A percentile compares a stretch with the other conserved stretches of the same genome.
Conservation (phyloP, 805 yeast species). For the Myxozyma neglecta region DNA sequence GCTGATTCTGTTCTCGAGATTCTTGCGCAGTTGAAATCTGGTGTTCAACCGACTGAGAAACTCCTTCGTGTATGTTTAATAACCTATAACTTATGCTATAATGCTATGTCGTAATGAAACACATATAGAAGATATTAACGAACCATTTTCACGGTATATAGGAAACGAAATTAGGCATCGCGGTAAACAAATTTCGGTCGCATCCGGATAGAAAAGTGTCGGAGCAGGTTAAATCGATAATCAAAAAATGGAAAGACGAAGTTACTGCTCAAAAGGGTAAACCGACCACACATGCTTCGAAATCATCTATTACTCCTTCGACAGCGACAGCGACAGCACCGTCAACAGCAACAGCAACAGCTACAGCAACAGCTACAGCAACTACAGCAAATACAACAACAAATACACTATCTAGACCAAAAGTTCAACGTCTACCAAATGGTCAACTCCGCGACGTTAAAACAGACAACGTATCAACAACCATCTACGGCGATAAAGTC, state of each 20-base stretch:
- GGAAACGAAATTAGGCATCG: conserved; percentile 96
- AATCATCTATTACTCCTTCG: not conserved
- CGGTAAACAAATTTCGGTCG: conserved; percentile 83
- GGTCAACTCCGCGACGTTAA: conserved; percentile 70
- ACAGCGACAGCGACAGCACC: conserved; percentile 14
- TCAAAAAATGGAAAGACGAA: conserved; percentile 85
- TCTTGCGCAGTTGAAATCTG: conserved; percentile 62
- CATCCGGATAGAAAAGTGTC: conserved; percentile 62
- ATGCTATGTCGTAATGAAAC: no score
- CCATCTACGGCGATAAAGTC: conserved; percentile 69
- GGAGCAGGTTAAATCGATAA: conserved; percentile 74
- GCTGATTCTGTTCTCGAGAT: conserved; percentile 68
- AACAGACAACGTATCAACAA: conserved; percentile 74
- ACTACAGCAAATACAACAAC: conserved; percentile 34
- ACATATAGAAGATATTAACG: no score
- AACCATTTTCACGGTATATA: conserved; percentile 11
- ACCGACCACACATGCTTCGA: not conserved
- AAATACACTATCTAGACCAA: conserved; percentile 15
- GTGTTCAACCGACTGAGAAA: conserved; percentile 80
- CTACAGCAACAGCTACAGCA: conserved; percentile 20
- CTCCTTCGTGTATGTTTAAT: conserved; percentile 56
- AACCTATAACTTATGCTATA: not conserved
- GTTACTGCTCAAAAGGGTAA: conserved; percentile 51
- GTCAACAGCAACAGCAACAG: conserved; percentile 31
- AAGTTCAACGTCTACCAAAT: conserved; percentile 29